Base-by-base conservation (phyloP, 306 rosid species). In the Hippophae rhamnoides region DNA sequence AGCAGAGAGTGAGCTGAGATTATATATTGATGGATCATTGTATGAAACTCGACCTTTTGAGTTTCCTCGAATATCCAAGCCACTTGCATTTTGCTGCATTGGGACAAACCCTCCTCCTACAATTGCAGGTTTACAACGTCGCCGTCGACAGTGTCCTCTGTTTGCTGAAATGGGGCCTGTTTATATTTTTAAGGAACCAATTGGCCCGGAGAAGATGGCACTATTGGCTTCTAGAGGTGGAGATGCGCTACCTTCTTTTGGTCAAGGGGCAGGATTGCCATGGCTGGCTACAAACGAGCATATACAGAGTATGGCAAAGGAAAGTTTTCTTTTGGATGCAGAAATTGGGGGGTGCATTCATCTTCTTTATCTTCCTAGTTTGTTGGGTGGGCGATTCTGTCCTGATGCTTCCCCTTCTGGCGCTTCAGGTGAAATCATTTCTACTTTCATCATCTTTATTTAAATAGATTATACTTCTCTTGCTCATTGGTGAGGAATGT, bases 81-180 rank as follows among this genome's bases (percentile, higher is more conserved):
- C 99, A 55, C 95, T 92, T 76, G 86, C 95, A 50, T 92, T 92
- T 82, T 87, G 99, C 78, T 92, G 99, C 83, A 83, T 92, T 69
- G 99, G 96, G 65, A 92, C 99, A 69, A 92, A 92, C 72, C 99
- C 96, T 61, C 99, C 99, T 77, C 95, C 99, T 71, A 86, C 99
- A 54, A 92, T 92, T 79, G 99, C 99, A 75, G 96, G 99, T 63
- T 87, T 92, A 75, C 99, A 92, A 63, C 96, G 99, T 8, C 99
- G 94, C 56, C 96, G 93, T 47, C 96, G 96, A 60, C 99, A 92
- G 38, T 88, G 99, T 78, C 99, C 99, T 69, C 78, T 92, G 74
- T 92, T 92, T 86, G 95, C 99, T 51, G 99, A 92, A 73, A 88
- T 88, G 99, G 99, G 99, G 26, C 93, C 99, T 71, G 84, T 92